Conservation (phyloP, 2,329 filamentous ascomycete genomes). For the Colletotrichum endophyticum region DNA sequence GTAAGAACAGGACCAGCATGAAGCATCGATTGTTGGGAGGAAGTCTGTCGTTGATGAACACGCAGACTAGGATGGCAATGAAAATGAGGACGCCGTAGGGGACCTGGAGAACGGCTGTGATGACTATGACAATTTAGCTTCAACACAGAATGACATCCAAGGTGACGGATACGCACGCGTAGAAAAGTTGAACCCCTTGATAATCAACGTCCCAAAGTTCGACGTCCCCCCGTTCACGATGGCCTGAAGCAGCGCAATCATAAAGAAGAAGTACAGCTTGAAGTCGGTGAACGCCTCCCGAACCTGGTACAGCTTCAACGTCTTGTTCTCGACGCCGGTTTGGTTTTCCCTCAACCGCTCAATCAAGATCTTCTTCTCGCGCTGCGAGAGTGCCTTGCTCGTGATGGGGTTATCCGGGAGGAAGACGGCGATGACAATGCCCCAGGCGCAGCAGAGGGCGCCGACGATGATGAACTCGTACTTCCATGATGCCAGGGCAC, state of each 20-base stretch:
- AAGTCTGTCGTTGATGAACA: not conserved
- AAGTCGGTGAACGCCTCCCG: not conserved
- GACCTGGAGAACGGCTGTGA: fast-evolving
- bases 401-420: not conserved
- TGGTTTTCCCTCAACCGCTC: not conserved
- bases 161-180: not conserved
- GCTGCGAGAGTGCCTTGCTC: not conserved
- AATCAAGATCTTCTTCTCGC: not conserved
- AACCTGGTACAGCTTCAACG: not conserved
- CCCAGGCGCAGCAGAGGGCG: not conserved
- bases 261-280: not conserved
- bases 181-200: not conserved
- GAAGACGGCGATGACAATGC: not conserved
- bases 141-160: fast-evolving
- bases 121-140: not conserved
- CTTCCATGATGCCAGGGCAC: not conserved
- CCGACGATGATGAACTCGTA: not conserved
- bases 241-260: not conserved
- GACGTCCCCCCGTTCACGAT: not conserved
- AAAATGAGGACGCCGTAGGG: not conserved
- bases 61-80: not conserved
- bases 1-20: not conserved
- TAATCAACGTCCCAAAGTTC: not conserved
- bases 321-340: not conserved
- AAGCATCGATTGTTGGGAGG: not conserved